Conservation (phyloP, 2,329 filamentous ascomycete species). For the Beauveria varroae region DNA sequence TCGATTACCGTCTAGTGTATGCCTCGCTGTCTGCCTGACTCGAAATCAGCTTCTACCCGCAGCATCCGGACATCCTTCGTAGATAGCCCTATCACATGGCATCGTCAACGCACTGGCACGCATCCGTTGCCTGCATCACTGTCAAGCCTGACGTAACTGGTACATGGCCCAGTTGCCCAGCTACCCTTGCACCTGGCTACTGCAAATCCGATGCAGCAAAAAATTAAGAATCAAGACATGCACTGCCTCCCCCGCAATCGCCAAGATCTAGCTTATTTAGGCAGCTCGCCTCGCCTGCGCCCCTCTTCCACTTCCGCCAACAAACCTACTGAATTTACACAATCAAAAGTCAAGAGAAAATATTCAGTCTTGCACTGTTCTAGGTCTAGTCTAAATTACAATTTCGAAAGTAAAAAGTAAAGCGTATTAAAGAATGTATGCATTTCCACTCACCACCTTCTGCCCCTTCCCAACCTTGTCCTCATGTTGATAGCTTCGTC, state of each 20-base stretch:
- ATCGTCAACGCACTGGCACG: too few relatives aligned
- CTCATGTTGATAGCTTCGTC: background rate
- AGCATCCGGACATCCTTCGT: background rate
- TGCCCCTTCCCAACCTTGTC: too few relatives aligned
- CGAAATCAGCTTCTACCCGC: background rate
- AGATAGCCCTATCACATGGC: too few relatives aligned
- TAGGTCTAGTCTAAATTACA: conserved; percentile 3
- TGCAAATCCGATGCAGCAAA: background rate
- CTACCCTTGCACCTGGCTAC: background rate
- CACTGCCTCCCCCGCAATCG: conserved; percentile 12
- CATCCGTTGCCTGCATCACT: background rate
- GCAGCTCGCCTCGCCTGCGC: background rate
- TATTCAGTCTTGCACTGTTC: background rate
- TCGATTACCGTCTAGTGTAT: background rate
- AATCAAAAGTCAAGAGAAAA: background rate
- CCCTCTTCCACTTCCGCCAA: too few relatives aligned
- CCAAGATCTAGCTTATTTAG: background rate
- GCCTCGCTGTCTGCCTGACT: background rate
- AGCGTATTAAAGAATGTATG: background rate
- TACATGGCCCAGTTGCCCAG: background rate
- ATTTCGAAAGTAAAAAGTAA: background rate
- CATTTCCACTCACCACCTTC: background rate
- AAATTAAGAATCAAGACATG: background rate
- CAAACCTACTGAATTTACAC: background rate
- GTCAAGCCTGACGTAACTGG: too few relatives aligned